Evolutionary conservation across 2,329 filamentous ascomycete species (phyloP), one percentile per base, ranked within the genome.

Genomic region (Diaporthe batatas): DNA sequence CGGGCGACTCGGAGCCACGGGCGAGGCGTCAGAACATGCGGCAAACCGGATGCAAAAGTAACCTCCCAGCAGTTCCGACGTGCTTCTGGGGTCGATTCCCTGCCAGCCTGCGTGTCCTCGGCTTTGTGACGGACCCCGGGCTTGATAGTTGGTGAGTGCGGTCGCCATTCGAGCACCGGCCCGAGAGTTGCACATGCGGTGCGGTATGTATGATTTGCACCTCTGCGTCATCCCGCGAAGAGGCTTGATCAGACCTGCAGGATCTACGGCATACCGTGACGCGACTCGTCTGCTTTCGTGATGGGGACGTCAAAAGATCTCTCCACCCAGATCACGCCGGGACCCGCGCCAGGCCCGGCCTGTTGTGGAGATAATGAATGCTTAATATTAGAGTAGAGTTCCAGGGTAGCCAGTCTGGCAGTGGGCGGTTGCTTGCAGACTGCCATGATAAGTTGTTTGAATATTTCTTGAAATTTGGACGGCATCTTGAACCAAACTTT

Each of bases 211-310:
- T 47, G 36, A 53, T 25, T 18, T 57, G 10, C 25, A 32, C 16
- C 29, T 59, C n/a, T 73, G 49, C 72, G 70, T 59, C 44, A 47
- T 70, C 58, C 71, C 42, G 53, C 36, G 14, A 49, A 25, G 58
- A 36, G 23, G 32, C 54, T 54, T 16, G 23, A 55, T 29, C n/a
- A 23, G 23, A 51, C 68, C 21, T 62, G 25, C 18, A 42, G 42
- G 57, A 70, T 49, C 68, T 71, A 47, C 70, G 29, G 29, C n/a
- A n/a, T n/a, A n/a, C n/a, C 72, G 68, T 70, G 51, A 51, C 59
- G 25, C 51, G 53, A 67, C 47, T 65, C 36, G 68, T 39, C 47
- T 49, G 55, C 47, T 12, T 70, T 70, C 42, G 44, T 34, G 55
- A 70, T 70, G 68, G 68, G 29, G 47, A 62, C 55, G 18, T 53